Percentiles rank a stretch among this genome's conserved stretches.
These are phyloP conservation scores for Corymbia calophylla DNA, from an alignment of 441 rosid genomes.

Conservation along the genomic window DNA sequence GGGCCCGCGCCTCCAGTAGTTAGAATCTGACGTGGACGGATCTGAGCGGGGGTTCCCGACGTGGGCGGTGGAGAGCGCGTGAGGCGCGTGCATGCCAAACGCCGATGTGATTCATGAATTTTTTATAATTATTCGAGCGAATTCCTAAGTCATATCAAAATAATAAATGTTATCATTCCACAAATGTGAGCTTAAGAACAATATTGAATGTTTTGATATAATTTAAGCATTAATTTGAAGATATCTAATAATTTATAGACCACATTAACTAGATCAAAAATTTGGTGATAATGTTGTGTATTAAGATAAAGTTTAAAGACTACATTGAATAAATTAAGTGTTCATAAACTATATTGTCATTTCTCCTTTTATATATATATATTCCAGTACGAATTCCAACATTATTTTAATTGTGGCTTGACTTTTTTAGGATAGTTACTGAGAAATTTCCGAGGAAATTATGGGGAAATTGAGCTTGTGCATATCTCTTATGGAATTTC, in stretches of 20 bases:
- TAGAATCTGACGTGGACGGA: background rate
- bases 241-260: fast-evolving
- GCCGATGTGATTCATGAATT: fast-evolving
- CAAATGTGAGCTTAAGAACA: background rate
- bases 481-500: background rate
- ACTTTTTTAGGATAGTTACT: background rate
- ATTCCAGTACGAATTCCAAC: background rate
- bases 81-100: background rate
- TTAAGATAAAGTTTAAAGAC: fast-evolving
- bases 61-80: background rate
- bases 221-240: fast-evolving
- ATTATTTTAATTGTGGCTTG: background rate
- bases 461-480: background rate
- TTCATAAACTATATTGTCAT: background rate
- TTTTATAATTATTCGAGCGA: fast-evolving
- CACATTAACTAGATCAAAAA: background rate
- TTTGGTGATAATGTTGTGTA: fast-evolving
- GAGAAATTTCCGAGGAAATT: background rate
- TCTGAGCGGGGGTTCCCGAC: background rate
- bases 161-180: background rate
- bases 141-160: fast-evolving
- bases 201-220: background rate
- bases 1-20: background rate
- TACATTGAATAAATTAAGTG: background rate
- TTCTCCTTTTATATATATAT: background rate